Base-by-base conservation (phyloP, 1,139 yeast species). In the Zygosaccharomyces sapae region DNA sequence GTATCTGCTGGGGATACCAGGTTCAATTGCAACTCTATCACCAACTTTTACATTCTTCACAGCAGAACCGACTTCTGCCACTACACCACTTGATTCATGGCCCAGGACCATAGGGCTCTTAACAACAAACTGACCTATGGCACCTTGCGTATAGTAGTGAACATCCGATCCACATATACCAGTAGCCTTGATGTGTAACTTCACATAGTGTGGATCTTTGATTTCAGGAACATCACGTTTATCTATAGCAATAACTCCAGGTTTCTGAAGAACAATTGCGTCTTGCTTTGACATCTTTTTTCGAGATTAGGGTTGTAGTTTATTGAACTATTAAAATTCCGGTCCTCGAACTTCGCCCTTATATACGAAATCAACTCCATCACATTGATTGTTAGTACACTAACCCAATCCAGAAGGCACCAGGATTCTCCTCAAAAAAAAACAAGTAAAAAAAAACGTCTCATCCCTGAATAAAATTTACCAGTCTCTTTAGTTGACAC, bases 101-200 rank as follows among this genome's bases (percentile, higher is more conserved):
- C 92, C 92, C 55, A 84, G 71, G 16, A 83, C 85, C 83, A 81
- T 81, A 48, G 85, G 86, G 41, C 71, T 70, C 48, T 74, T 74
- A 60, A 84, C 77, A 5, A 77, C 76, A 55, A 81, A 83, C 16
- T 80, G 77, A 13, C 96, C 96, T 61, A 87, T 85, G 52, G 75
- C 75, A 3, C 96, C 96, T 56, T 83, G 86, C 42, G 81, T 78
- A 61, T 81, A 86, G 72, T 83, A 88, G 63, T 87, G 95, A 53
- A 86, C 84, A 65, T 86, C 95, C 3, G 89, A 81, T 3, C 96
- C 96, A 67, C 96, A 88, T 53, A 88, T 82, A 43, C 96, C 96
- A 0, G 96, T 88, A 46, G 67, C 67, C 55, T 64, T 68, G 56
- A 88, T 84, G 46, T 81, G 82, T 24, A 88, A 79, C 56, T 84